Evolutionary conservation across 2,329 filamentous ascomycete species (phyloP), one percentile per base, ranked within the genome.

Genomic region (Aciculosporium take): DNA sequence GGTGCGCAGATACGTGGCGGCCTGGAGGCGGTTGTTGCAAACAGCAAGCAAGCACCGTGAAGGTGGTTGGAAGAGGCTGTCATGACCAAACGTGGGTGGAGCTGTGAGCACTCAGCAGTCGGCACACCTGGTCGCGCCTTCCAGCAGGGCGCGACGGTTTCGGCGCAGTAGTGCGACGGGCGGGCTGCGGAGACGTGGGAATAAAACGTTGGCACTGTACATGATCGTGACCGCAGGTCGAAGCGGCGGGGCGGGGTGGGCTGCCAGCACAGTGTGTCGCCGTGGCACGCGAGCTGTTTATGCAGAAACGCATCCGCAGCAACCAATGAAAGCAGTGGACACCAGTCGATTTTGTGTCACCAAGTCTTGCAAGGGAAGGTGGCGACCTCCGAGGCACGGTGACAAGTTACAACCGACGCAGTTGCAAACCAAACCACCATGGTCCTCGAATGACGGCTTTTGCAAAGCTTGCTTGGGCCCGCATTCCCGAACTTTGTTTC

Each of bases 301-400:
- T 13, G 20, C 18, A 30, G 20, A 15, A n/a, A 31, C 29, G 17
- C 7, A 20, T 31, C 18, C 25, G 10, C 37, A 32, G 24, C 29
- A 20, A 7, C 38, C 38, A 40, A 34, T 40, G 5, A 28, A 25
- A 39, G 18, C 18, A 12, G 2, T n/a, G n/a, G n/a, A n/a, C n/a
- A n/a, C n/a, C n/a, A n/a, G n/a, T n/a, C n/a, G n/a, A n/a, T n/a
- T n/a, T n/a, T n/a, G n/a, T n/a, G n/a, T n/a, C n/a, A n/a, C n/a
- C n/a, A n/a, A n/a, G n/a, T n/a, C 15, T 27, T 32, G 12, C 17
- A 10, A 35, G 49, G 51, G 52, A 51, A 46, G 44, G 57, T 59
- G 57, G 57, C 57, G 56, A 59, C 55, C 55, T 59, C 56, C 56
- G 56, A 42, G 36, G 7, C 24, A 8, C 36, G 43, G 45, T 43